Percentiles rank a stretch among this genome's conserved stretches.
phyloP scores from a whole-genome alignment of 306 rosid species.

The Mucuna pruriens region DNA sequence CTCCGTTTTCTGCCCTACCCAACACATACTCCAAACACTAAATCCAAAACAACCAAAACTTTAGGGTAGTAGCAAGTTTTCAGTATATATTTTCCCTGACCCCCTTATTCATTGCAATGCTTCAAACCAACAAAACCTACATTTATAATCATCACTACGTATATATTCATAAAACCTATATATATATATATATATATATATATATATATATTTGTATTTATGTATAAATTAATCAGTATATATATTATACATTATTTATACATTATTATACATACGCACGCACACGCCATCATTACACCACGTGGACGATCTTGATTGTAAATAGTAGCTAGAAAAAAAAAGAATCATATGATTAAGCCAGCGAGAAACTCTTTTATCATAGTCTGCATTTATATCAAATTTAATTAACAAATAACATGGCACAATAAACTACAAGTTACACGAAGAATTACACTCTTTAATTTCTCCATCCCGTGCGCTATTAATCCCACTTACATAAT shows the following conservation, averaged over 20 bases:
- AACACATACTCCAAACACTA: slow-evolving; percentile 60
- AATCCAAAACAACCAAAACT: slow-evolving; percentile 59
- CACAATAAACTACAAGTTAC: slow-evolving; percentile 53
- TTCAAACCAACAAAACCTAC: slow-evolving; percentile 2
- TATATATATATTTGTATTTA: background rate
- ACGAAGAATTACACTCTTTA: slow-evolving; percentile 46
- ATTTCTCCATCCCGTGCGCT: slow-evolving; percentile 34
- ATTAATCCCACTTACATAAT: slow-evolving; percentile 44
- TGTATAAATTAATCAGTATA: background rate
- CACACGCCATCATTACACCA: slow-evolving; percentile 32
- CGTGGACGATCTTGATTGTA: background rate
- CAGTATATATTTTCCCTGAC: slow-evolving; percentile 36
- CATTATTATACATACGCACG: background rate
- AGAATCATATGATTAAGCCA: background rate
- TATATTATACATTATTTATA: background rate
- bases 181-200: background rate
- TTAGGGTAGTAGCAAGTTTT: slow-evolving; percentile 39
- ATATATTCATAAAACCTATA: background rate
- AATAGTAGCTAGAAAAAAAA: background rate
- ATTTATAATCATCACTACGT: background rate
- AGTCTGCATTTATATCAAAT: slow-evolving; percentile 53
- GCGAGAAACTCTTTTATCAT: slow-evolving; percentile 36
- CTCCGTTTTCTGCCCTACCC: slow-evolving; percentile 47
- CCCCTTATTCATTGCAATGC: slow-evolving; percentile 47
- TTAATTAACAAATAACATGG: slow-evolving; percentile 54